phyloP scores from a whole-genome alignment of 192 early-diverging fungal species.

The Geosiphon pyriformis region DNA sequence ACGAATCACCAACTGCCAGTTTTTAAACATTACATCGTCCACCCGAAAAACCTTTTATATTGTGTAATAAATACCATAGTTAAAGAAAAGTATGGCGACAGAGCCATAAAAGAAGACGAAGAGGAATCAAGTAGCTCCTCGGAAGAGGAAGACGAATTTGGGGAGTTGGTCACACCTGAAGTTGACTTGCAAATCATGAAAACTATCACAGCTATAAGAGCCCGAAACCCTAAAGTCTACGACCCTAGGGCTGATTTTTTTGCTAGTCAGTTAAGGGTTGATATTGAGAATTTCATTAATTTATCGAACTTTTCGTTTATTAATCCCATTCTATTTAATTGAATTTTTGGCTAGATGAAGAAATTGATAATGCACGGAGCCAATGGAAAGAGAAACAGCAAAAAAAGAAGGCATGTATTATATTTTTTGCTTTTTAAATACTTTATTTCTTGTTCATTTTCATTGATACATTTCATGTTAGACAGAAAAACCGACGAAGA shows the following conservation, averaged over 20 bases:
- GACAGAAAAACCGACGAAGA: constrained; percentile 61
- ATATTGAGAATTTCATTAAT: neutral
- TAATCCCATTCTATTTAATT: neutral
- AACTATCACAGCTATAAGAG: constrained; percentile 75
- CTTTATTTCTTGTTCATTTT: neutral
- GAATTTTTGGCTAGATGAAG: constrained; percentile 34
- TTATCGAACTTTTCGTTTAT: neutral
- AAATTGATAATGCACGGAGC: constrained; percentile 53
- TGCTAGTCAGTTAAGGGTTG: constrained; percentile 8
- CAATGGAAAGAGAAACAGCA: constrained; percentile 65
- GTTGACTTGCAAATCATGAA: constrained; percentile 92
- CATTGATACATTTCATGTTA: neutral
- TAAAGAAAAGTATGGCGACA: constrained; percentile 56
- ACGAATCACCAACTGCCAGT: too few relatives aligned
- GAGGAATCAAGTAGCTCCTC: constrained; percentile 53
- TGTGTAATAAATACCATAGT: constrained; percentile 31
- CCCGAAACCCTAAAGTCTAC: constrained; percentile 79
- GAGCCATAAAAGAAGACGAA: constrained; percentile 36
- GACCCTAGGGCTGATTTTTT: constrained; percentile 75
- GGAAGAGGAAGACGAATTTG: constrained; percentile 74
- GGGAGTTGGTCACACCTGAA: constrained; percentile 79
- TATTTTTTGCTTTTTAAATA: neutral
- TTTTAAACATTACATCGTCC: too few relatives aligned
- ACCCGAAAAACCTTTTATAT: too few relatives aligned
- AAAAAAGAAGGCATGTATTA: constrained; percentile 31